These are phyloP conservation scores for Fusarium beomiforme DNA, from an alignment of 2,329 filamentous ascomycete genomes.

Conservation along the genomic window DNA sequence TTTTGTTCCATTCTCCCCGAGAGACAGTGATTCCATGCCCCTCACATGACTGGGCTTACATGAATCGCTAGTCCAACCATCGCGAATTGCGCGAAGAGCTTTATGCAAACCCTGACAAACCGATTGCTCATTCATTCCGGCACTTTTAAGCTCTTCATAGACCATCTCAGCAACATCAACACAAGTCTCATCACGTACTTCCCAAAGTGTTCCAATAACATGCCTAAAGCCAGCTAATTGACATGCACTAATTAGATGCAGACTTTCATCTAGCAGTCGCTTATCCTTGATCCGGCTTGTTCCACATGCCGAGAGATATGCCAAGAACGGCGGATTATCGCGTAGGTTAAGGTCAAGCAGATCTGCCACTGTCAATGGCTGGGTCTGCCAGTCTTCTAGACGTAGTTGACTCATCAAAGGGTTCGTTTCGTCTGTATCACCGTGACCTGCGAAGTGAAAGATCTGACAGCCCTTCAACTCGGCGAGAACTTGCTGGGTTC, in stretches of 20 bases:
- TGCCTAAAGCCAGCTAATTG: background rate
- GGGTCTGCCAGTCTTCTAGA: background rate
- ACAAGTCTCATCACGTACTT: background rate
- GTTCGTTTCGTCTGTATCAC: background rate
- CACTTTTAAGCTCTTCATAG: background rate
- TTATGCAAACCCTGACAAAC: background rate
- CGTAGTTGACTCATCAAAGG: background rate
- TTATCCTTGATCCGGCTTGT: background rate
- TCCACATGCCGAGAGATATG: background rate
- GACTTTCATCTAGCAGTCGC: background rate
- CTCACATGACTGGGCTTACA: no score
- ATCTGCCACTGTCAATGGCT: background rate
- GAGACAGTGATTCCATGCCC: fast-evolving
- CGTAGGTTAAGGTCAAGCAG: background rate
- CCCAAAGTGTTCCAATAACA: background rate
- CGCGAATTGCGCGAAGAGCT: background rate
- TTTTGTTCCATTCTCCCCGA: fast-evolving
- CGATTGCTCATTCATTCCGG: background rate
- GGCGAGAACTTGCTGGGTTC: background rate
- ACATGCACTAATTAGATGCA: background rate
- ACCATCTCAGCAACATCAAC: background rate
- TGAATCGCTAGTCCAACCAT: background rate
- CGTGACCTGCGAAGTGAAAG: background rate
- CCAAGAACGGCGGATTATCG: background rate
- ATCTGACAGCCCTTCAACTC: background rate